Evolutionary conservation across 1,284 basidiomycete genomes (phyloP).

Genomic region (Grifola frondosa): DNA sequence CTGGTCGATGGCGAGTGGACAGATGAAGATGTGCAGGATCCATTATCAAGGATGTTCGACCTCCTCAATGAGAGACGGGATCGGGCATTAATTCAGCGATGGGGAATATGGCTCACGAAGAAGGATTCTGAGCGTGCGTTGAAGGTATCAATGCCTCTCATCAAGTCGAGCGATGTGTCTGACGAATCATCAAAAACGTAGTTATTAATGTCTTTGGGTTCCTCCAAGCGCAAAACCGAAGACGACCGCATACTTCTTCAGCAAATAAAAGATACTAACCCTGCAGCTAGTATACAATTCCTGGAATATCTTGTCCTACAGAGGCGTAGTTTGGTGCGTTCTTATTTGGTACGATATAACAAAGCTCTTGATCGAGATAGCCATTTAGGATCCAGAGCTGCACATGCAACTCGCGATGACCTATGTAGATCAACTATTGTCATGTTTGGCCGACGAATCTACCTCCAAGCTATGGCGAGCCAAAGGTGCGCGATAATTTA

Average conservation of each 20-base stretch:
- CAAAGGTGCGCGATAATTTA: conserved; percentile 49
- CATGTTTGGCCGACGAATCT: conserved; percentile 45
- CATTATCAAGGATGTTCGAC: conserved; percentile 65
- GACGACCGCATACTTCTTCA: conserved; percentile 59
- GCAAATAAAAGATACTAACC: conserved; percentile 56
- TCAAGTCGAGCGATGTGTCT: no score
- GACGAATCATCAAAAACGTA: no score
- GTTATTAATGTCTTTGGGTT: conserved; percentile 56
- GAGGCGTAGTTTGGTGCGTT: conserved; percentile 57
- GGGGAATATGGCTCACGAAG: conserved; percentile 80
- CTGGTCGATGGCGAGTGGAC: conserved; percentile 69
- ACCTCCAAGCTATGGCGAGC: conserved; percentile 69
- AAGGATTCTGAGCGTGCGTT: conserved; percentile 70
- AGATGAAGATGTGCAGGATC: conserved; percentile 68
- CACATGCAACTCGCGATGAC: conserved; percentile 59
- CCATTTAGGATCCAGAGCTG: conserved; percentile 53
- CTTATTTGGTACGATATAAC: conserved; percentile 5
- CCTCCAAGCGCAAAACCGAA: conserved; percentile 49
- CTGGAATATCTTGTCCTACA: conserved; percentile 80
- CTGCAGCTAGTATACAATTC: conserved; percentile 62
- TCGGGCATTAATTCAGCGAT: conserved; percentile 62
- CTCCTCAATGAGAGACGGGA: conserved; percentile 64
- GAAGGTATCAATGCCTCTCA: conserved; percentile 46
- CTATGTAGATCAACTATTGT: conserved; percentile 56
- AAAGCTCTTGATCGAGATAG: no score